Evolutionary conservation across 768 basidiomycete genomes (phyloP).

Genomic region (Termitomyces sp.): DNA sequence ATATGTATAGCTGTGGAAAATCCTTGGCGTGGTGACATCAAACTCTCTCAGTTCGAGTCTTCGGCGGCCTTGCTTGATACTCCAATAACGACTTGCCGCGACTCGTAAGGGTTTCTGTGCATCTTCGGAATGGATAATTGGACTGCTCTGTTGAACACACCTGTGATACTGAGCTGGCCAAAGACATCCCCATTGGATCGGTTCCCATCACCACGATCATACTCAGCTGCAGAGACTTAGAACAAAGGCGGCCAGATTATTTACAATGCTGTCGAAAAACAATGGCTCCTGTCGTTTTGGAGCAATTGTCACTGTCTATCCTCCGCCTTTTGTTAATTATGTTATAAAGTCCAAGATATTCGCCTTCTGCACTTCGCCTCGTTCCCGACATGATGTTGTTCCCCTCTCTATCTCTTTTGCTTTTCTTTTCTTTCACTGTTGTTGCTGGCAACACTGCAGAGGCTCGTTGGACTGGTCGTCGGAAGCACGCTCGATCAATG

Average conservation of each 20-base stretch:
- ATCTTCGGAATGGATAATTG: neutral
- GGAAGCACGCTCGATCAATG: conserved; percentile 16
- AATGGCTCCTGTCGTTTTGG: neutral
- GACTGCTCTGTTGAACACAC: neutral
- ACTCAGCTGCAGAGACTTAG: neutral
- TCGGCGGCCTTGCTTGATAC: neutral
- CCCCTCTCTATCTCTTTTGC: conserved; percentile 1
- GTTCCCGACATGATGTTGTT: conserved; percentile 4
- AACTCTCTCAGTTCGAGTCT: neutral
- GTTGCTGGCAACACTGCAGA: conserved; percentile 27
- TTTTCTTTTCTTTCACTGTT: conserved; percentile 7
- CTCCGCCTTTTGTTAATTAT: neutral
- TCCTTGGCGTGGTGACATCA: neutral
- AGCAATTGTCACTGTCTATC: neutral
- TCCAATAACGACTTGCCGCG: neutral
- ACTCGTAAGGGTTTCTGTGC: neutral
- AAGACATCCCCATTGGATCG: neutral
- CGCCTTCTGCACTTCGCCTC: neutral
- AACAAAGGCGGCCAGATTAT: neutral
- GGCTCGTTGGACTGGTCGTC: conserved; percentile 14
- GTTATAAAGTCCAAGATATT: conserved; percentile 3
- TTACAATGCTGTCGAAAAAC: neutral
- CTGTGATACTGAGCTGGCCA: neutral
- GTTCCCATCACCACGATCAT: neutral
- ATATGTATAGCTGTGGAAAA: neutral